Percentiles rank a stretch among this genome's conserved stretches.
Conservation (phyloP, 2,329 filamentous ascomycete genomes). For the Mollisiaceae sp. region DNA sequence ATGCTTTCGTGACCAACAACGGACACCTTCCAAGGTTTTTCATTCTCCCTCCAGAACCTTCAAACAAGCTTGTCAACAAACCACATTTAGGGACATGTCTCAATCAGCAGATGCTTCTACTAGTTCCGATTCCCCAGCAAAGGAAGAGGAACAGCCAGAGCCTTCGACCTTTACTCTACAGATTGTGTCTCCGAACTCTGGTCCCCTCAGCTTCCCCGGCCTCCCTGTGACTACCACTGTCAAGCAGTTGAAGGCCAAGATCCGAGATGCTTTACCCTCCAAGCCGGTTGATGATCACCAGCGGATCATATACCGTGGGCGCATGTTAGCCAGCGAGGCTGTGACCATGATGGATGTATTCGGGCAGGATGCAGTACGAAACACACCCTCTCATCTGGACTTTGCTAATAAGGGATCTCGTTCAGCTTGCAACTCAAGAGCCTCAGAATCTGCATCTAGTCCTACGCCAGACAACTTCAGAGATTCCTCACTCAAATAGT, state of each 20-base stretch:
- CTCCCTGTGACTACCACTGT: slow-evolving; percentile 58
- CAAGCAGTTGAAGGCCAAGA: slow-evolving; percentile 61
- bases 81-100: background rate
- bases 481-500: slow-evolving; percentile 18
- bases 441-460: slow-evolving; percentile 61
- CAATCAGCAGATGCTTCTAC: slow-evolving; percentile 22
- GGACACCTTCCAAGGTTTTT: background rate
- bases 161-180: slow-evolving; percentile 56
- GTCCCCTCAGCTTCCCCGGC: slow-evolving; percentile 55
- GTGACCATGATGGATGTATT: slow-evolving; percentile 63
- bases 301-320: slow-evolving; percentile 65
- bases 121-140: slow-evolving; percentile 26
- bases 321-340: slow-evolving; percentile 57
- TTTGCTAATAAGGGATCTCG: slow-evolving; percentile 16
- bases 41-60: background rate
- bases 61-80: background rate
- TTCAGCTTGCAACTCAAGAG: slow-evolving; percentile 51
- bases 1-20: background rate
- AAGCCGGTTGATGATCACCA: slow-evolving; percentile 60
- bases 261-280: slow-evolving; percentile 56
- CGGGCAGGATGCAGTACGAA: slow-evolving; percentile 52
- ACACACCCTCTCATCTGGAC: slow-evolving; percentile 1
- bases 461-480: slow-evolving; percentile 47
- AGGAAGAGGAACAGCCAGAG: slow-evolving; percentile 31
- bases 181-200: slow-evolving; percentile 62